Conservation (phyloP, 225 moss, liverwort and hornwort species). For the Straminergon stramineum region DNA sequence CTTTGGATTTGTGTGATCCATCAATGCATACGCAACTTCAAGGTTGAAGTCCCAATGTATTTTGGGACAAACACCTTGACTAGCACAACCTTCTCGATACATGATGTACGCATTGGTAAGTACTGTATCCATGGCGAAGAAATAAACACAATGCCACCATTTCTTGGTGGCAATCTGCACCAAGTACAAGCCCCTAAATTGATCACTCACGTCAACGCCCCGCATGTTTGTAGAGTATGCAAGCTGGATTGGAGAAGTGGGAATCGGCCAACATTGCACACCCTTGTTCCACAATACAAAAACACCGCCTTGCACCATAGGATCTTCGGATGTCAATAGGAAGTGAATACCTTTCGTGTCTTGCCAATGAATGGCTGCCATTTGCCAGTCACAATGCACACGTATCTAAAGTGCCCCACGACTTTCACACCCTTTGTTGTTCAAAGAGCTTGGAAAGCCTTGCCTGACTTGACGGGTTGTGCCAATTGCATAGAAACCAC, state of each 20-base stretch:
- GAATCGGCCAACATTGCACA: fast-evolving
- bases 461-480: fast-evolving
- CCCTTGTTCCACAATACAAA: not conserved
- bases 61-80: not conserved
- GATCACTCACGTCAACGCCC: not conserved
- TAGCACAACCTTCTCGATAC: not conserved
- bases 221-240: not conserved
- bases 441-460: not conserved
- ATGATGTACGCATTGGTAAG: not conserved
- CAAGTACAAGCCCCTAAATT: fast-evolving
- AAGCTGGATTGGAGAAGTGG: not conserved
- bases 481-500: not conserved
- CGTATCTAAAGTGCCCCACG: fast-evolving
- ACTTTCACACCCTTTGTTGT: fast-evolving
- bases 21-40: not conserved
- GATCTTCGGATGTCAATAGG: fast-evolving
- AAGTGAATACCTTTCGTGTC: not conserved
- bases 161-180: not conserved
- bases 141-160: not conserved
- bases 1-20: too few species aligned
- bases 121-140: not conserved
- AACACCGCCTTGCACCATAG: not conserved
- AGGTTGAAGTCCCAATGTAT: not conserved
- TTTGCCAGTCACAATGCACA: fast-evolving
- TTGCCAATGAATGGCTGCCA: not conserved